phyloP scores from a whole-genome alignment of 441 rosid species.

The Populus hybrid region DNA sequence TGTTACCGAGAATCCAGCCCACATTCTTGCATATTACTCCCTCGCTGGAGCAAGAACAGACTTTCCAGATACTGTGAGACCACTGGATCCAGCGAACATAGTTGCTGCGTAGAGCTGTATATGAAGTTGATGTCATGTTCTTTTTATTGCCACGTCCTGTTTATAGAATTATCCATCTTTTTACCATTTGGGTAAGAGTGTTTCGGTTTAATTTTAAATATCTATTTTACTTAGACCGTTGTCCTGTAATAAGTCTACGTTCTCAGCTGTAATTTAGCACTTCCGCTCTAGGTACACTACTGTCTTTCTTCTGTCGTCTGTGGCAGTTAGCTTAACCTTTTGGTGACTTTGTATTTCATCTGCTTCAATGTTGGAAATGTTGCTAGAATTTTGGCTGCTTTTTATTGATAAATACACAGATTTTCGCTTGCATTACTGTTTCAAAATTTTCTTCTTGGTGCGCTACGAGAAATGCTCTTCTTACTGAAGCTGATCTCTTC shows the following conservation, averaged over 20 bases:
- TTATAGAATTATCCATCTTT: slow-evolving; percentile 24
- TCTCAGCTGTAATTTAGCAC: slow-evolving; percentile 28
- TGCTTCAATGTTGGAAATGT: slow-evolving; percentile 1
- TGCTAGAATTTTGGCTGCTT: background rate
- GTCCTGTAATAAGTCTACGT: slow-evolving; percentile 39
- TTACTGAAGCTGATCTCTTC: background rate
- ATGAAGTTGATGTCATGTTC: slow-evolving; percentile 18
- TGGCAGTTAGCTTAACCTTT: slow-evolving; percentile 1
- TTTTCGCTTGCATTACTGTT: background rate
- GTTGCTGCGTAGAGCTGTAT: slow-evolving; percentile 32
- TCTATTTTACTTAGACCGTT: slow-evolving; percentile 12
- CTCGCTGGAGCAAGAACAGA: slow-evolving; percentile 84
- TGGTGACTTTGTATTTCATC: slow-evolving; percentile 8
- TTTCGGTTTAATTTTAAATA: slow-evolving; percentile 21
- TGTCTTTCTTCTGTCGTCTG: slow-evolving; percentile 6
- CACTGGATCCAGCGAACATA: slow-evolving; percentile 31
- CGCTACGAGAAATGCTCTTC: background rate
- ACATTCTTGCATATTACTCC: slow-evolving; percentile 88
- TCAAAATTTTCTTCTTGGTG: background rate
- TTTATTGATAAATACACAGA: background rate
- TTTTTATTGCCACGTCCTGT: slow-evolving; percentile 21
- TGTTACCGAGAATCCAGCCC: slow-evolving; percentile 66
- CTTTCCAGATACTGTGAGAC: slow-evolving; percentile 61
- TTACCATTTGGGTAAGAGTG: slow-evolving; percentile 22
- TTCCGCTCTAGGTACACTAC: slow-evolving; percentile 2